Evolutionary conservation across 1,139 yeast species (phyloP), one percentile per base, ranked within the genome.

Genomic region (Geotrichum citri-aurantii): DNA sequence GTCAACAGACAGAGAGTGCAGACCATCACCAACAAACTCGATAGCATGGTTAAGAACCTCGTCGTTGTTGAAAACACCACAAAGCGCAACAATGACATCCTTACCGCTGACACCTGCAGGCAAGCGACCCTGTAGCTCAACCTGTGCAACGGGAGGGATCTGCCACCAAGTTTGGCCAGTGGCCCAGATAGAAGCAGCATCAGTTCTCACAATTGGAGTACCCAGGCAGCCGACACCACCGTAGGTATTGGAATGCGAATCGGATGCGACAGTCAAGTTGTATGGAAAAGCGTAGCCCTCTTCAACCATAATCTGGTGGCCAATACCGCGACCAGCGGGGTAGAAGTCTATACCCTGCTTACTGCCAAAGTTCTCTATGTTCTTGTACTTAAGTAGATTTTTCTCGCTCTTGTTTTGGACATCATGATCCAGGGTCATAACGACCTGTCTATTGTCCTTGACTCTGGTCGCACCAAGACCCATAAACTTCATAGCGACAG

Each of bases 151-250:
- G 1, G 99, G 99, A 3, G 99, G 99, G 61, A 93, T 89, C 82
- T 95, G 99, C 99, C 99, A 93, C 99, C 99, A 93, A 3, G 99
- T 95, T 76, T 90, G 96, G 50, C 98, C 98, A 0, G 99, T 93
- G 17, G 99, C 98, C 99, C 99, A 93, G 65, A 95, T 93, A 6
- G 97, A 85, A 1, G 99, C 99, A 23, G 98, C 99, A 73, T 93
- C 99, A 0, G 99, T 95, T 73, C 99, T 82, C 59, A 93, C 99
- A 61, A 93, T 88, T 2, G 99, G 98, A 0, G 99, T 95, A 54
- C 99, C 99, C 61, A 95, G 78, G 27, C 96, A 78, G 21, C 98
- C 99, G 50, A 93, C 79, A 69, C 99, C 99, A 65, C 99, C 99
- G 71, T 93, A 93, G 50, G 97, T 93, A 74, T 95, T 95, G 14